These are phyloP conservation scores for Clavariopsis aquatica DNA, from an alignment of 495 filamentous ascomycete species.

Conservation along the genomic window DNA sequence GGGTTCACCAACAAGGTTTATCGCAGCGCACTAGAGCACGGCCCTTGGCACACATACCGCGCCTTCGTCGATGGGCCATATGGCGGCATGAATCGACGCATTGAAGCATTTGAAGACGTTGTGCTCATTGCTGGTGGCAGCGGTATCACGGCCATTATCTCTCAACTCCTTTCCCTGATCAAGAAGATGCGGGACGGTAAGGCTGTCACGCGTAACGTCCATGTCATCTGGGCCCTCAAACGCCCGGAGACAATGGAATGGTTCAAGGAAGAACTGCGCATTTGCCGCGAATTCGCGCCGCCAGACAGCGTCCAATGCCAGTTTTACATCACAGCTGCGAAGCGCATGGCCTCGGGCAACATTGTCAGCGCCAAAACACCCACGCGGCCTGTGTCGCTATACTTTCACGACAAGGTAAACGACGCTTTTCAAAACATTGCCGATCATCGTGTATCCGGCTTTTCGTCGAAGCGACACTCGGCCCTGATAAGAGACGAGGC, in stretches of 20 bases:
- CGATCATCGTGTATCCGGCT: slow-evolving; percentile 56
- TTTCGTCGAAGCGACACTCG: slow-evolving; percentile 59
- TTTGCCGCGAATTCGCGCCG: slow-evolving; percentile 82
- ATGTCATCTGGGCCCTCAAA: slow-evolving; percentile 89
- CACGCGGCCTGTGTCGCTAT: slow-evolving; percentile 61
- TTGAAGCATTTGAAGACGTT: slow-evolving; percentile 91
- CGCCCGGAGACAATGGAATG: slow-evolving; percentile 91
- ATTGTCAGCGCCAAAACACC: slow-evolving; percentile 52
- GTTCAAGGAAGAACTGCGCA: slow-evolving; percentile 93
- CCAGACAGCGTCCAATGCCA: slow-evolving; percentile 84
- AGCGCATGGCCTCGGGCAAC: slow-evolving; percentile 52
- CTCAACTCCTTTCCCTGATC: slow-evolving; percentile 85
- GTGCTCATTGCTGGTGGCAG: slow-evolving; percentile 91
- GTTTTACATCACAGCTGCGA: slow-evolving; percentile 84
- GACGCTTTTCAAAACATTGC: slow-evolving; percentile 78
- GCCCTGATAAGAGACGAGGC: slow-evolving; percentile 79
- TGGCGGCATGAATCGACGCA: slow-evolving; percentile 86
- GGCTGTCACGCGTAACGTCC: slow-evolving; percentile 84
- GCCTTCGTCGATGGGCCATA: slow-evolving; percentile 93
- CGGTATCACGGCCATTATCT: slow-evolving; percentile 90
- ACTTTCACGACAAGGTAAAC: slow-evolving; percentile 81
- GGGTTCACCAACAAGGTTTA: slow-evolving; percentile 85
- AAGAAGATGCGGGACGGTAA: slow-evolving; percentile 93
- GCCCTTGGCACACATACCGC: slow-evolving; percentile 82
- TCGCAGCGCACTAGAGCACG: slow-evolving; percentile 73